Evolutionary conservation across 2,329 filamentous ascomycete species (phyloP).

Genomic region (Colletotrichum phormii): DNA sequence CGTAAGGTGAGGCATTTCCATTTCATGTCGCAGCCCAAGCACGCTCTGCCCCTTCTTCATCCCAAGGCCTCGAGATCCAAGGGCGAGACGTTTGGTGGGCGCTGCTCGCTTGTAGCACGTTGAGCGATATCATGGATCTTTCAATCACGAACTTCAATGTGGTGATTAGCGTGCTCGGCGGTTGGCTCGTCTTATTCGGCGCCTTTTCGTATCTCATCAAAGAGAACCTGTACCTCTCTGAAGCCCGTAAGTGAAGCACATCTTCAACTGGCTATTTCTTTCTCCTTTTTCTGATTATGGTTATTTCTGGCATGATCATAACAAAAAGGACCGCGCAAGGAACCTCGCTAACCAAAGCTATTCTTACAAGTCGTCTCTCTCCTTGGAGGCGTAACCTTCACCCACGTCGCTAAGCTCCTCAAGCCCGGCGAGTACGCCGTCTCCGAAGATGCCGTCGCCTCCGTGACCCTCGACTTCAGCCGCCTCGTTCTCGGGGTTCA

Average conservation of each 20-base stretch:
- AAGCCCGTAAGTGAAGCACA: constrained; percentile 74
- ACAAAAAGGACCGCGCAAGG: neutral
- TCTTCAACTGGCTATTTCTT: neutral
- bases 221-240: constrained; percentile 90
- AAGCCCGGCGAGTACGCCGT: constrained; percentile 79
- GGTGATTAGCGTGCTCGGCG: constrained; percentile 81
- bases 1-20: neutral
- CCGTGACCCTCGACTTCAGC: constrained; percentile 83
- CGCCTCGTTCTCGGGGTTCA: constrained; percentile 90
- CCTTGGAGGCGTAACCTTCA: constrained; percentile 81
- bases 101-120: neutral
- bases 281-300: neutral
- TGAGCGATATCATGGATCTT: neutral
- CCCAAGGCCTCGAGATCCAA: neutral
- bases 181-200: constrained; percentile 91
- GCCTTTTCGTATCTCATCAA: constrained; percentile 91
- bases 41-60: neutral
- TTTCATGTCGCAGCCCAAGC: neutral
- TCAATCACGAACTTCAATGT: constrained; percentile 75
- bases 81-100: neutral
- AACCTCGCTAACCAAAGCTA: neutral
- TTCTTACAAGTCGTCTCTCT: constrained; percentile 80
- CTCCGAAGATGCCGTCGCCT: constrained; percentile 70
- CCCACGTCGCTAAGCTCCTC: constrained; percentile 81
- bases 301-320: neutral